Conservation (phyloP, 306 rosid species). For the Fagus sylvatica region DNA sequence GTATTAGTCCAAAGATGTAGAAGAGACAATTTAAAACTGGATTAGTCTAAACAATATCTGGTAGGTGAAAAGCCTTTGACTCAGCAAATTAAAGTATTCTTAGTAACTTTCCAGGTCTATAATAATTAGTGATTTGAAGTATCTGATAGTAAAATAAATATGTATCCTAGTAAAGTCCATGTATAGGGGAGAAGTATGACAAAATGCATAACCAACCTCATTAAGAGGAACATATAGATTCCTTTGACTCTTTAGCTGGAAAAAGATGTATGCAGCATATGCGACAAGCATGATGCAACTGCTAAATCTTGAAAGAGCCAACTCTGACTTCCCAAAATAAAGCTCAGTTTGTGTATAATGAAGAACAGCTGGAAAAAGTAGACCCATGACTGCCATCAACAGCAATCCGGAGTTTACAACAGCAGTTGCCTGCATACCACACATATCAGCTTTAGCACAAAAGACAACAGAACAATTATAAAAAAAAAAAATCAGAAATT, state of each 20-base stretch:
- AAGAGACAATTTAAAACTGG: no score
- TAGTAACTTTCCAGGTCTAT: no score
- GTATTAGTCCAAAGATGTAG: no score
- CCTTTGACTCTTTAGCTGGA: constrained; percentile 60
- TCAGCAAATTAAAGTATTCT: no score
- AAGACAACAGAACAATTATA: not conserved
- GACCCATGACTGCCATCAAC: constrained; percentile 70
- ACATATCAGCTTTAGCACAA: constrained; percentile 31
- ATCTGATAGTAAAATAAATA: no score
- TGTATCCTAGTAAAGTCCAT: no score
- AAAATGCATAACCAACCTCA: constrained; percentile 47
- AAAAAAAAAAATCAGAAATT: not conserved
- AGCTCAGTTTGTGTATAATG: constrained; percentile 60
- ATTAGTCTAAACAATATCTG: no score
- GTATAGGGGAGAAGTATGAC: not conserved
- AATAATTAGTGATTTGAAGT: no score
- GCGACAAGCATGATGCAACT: constrained; percentile 69
- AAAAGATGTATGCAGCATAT: constrained; percentile 70
- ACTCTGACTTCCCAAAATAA: constrained; percentile 57
- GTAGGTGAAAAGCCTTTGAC: no score
- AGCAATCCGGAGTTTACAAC: constrained; percentile 70
- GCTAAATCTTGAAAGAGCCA: constrained; percentile 70
- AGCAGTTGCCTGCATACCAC: constrained; percentile 59
- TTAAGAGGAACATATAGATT: constrained; percentile 44
- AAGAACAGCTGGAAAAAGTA: constrained; percentile 62